A percentile compares a stretch with the other conserved stretches of the same genome.
Evolutionary conservation across 106 monocot genomes (phyloP).

Genomic region (Gastrodia elata): DNA sequence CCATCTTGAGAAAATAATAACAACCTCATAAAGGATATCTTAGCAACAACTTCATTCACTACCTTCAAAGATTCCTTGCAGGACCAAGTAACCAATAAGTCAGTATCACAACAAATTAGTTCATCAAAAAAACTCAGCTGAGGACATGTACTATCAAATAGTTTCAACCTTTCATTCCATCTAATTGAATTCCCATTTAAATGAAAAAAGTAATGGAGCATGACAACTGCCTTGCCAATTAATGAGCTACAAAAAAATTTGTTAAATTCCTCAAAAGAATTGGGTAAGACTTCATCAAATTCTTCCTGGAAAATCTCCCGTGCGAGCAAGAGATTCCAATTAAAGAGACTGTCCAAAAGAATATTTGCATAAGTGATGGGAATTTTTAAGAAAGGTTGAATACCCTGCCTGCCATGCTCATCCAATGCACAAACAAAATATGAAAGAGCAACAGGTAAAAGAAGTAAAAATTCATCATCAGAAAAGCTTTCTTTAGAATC

Average conservation of each 20-base stretch:
- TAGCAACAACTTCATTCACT: slow-evolving; percentile 42
- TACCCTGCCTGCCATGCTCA: slow-evolving; percentile 17
- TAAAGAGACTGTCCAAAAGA: slow-evolving; percentile 55
- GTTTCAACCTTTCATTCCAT: slow-evolving; percentile 30
- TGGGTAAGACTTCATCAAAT: slow-evolving; percentile 14
- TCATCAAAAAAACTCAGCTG: slow-evolving; percentile 23
- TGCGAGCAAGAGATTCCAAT: slow-evolving; percentile 52
- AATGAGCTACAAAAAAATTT: slow-evolving; percentile 36
- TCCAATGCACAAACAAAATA: slow-evolving; percentile 21
- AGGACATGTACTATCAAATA: slow-evolving; percentile 46
- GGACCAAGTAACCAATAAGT: slow-evolving; percentile 19
- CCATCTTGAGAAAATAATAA: slow-evolving; percentile 43
- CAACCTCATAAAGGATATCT: slow-evolving; percentile 56
- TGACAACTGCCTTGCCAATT: slow-evolving; percentile 63
- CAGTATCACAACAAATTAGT: slow-evolving; percentile 26
- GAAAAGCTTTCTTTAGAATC: slow-evolving; percentile 17
- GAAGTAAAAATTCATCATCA: slow-evolving; percentile 47
- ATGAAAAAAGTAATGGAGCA: slow-evolving; percentile 41
- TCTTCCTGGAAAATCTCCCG: slow-evolving; percentile 54
- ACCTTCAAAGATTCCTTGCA: slow-evolving; percentile 40
- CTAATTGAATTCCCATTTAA: slow-evolving; percentile 16
- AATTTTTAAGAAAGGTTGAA: slow-evolving; percentile 20
- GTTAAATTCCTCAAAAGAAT: slow-evolving; percentile 30
- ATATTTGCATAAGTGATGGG: slow-evolving; percentile 42
- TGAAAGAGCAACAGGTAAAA: slow-evolving; percentile 73